Percentiles rank a stretch among this genome's conserved stretches.
Conservation (phyloP, 1,284 basidiomycete genomes). For the Phellopilus nigrolimitatus region DNA sequence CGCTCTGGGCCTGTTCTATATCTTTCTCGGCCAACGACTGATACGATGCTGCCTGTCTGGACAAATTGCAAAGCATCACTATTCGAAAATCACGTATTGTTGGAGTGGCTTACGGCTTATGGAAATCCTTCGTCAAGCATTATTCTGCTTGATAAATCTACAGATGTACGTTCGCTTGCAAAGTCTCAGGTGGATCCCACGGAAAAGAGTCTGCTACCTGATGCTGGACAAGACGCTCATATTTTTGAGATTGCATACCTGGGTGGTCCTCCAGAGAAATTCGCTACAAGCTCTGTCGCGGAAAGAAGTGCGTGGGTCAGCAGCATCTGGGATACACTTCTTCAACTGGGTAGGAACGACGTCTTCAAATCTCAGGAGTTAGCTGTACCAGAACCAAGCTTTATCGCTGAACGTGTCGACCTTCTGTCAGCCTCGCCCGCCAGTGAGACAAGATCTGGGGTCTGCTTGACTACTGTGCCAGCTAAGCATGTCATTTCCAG, state of each 20-base stretch:
- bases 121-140: slow-evolving; percentile 42
- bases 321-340: slow-evolving; percentile 63
- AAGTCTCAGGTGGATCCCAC: slow-evolving; percentile 38
- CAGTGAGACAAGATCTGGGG: not conserved
- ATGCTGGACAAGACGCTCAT: slow-evolving; percentile 35
- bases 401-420: not conserved
- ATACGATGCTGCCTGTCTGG: slow-evolving; percentile 44
- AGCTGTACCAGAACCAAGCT: not conserved
- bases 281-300: slow-evolving; percentile 54
- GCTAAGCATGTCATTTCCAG: not conserved
- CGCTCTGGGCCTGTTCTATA: slow-evolving; percentile 45
- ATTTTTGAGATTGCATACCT: slow-evolving; percentile 63
- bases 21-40: slow-evolving; percentile 35
- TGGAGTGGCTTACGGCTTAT: slow-evolving; percentile 42
- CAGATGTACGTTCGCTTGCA: slow-evolving; percentile 57
- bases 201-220: slow-evolving; percentile 38
- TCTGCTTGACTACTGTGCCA: not conserved
- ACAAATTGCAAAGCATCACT: slow-evolving; percentile 46
- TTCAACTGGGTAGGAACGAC: slow-evolving; percentile 36
- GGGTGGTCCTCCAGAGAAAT: slow-evolving; percentile 46
- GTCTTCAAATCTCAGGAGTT: not conserved
- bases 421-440: not conserved
- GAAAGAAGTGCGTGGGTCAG: slow-evolving; percentile 68
- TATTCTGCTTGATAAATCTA: slow-evolving; percentile 47
- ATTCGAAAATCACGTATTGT: slow-evolving; percentile 40